Evolutionary conservation across 495 filamentous ascomycete genomes (phyloP).

Genomic region (Penicillium lagena): DNA sequence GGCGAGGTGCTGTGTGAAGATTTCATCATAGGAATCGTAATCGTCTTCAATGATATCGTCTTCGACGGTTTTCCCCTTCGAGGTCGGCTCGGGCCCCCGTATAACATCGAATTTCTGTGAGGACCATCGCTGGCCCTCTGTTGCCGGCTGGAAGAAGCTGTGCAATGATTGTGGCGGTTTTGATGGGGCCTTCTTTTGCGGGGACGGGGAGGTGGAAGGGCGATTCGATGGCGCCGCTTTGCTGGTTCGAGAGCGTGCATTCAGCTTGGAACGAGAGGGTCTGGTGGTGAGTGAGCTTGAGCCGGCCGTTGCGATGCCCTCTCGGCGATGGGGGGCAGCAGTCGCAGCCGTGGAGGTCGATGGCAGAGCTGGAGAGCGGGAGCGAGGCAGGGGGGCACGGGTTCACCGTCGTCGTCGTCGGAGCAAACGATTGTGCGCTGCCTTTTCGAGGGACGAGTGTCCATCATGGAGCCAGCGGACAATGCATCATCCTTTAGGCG

Average conservation of each 20-base stretch:
- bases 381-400: no score
- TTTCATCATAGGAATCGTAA: slow-evolving; percentile 43
- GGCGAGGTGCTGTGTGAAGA: slow-evolving; percentile 22
- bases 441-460: slow-evolving; percentile 40
- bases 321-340: no score
- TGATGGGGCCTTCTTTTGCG: slow-evolving; percentile 4
- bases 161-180: slow-evolving; percentile 10
- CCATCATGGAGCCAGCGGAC: slow-evolving; percentile 24
- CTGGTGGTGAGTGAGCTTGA: slow-evolving; percentile 1
- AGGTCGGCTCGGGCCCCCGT: no score
- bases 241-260: slow-evolving; percentile 3
- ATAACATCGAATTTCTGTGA: slow-evolving; percentile 14
- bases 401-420: neutral
- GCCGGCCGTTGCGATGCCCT: neutral
- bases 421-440: slow-evolving; percentile 27
- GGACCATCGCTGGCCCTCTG: slow-evolving; percentile 28
- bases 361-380: no score
- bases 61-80: slow-evolving; percentile 11
- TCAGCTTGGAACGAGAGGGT: slow-evolving; percentile 7
- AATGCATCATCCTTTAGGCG: neutral
- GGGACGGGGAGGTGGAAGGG: slow-evolving; percentile 15
- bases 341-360: no score
- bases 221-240: slow-evolving; percentile 1
- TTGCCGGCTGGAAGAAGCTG: slow-evolving; percentile 17
- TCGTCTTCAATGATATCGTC: slow-evolving; percentile 47